A percentile compares a stretch with the other conserved stretches of the same genome.
Conservation (phyloP, 345 rosid genomes). For the Dimocarpus longan region DNA sequence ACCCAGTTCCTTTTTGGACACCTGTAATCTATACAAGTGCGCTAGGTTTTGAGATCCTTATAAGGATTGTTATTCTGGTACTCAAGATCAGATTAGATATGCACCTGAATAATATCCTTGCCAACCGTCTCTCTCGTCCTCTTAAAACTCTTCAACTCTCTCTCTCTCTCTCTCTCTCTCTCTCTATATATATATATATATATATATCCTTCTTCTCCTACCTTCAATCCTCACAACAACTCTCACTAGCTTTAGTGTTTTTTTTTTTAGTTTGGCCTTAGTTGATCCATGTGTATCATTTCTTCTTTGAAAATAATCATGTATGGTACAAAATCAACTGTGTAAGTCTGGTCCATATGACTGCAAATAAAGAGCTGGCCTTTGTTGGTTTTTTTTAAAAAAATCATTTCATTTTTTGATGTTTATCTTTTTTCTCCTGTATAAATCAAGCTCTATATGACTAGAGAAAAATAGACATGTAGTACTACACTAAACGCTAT, state of each 20-base stretch:
- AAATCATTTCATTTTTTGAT: not conserved
- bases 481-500: not conserved
- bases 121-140: not conserved
- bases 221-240: not conserved
- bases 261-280: too few species aligned
- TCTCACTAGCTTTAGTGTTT: not conserved
- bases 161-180: not conserved
- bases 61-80: not conserved
- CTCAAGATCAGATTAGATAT: slow-evolving; percentile 7
- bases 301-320: not conserved
- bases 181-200: not conserved
- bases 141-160: not conserved
- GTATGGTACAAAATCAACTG: not conserved
- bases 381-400: not conserved
- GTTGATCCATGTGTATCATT: not conserved
- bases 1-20: slow-evolving; percentile 27
- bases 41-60: not conserved
- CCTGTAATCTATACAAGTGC: slow-evolving; percentile 26
- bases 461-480: not conserved
- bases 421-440: not conserved
- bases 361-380: not conserved
- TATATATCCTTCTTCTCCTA: slow-evolving; percentile 8
- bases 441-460: not conserved
- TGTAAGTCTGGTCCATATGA: not conserved
- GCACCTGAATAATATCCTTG: not conserved